Percentiles rank a stretch among this genome's conserved stretches.
Conservation (phyloP, 805 yeast genomes). For the Sugiyamaella floridensis region DNA sequence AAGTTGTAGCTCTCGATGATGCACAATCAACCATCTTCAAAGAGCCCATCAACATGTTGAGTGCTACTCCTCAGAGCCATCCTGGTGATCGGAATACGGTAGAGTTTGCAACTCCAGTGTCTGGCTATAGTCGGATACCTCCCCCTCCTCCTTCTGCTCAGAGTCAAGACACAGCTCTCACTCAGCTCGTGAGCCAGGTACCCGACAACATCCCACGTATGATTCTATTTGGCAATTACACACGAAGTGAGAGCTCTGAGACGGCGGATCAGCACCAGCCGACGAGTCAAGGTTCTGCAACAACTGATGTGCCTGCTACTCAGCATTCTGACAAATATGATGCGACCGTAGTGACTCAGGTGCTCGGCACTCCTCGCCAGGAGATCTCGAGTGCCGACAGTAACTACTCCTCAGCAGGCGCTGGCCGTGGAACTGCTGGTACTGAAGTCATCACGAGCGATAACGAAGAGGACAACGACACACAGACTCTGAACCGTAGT, state of each 20-base stretch:
- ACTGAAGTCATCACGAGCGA: not conserved
- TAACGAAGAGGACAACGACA: not conserved
- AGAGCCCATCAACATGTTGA: not conserved
- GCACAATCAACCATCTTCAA: not conserved
- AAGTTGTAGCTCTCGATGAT: not conserved
- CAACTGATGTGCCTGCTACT: not conserved
- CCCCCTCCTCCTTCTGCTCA: not conserved
- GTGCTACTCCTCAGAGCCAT: not conserved
- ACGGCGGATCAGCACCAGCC: not conserved
- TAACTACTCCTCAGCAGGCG: not conserved
- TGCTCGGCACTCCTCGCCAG: conserved; percentile 6
- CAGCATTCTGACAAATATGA: not conserved
- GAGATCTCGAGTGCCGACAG: not conserved
- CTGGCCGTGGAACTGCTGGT: not conserved
- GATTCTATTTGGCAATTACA: not conserved
- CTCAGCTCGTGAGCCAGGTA: not conserved
- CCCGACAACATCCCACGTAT: not conserved
- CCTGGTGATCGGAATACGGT: not conserved
- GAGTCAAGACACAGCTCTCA: not conserved
- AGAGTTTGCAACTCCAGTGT: not conserved
- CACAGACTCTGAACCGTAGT: not conserved
- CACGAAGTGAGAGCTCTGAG: not conserved
- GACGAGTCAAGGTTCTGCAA: not conserved
- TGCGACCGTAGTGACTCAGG: conserved; percentile 2
- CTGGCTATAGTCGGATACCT: not conserved